Percentiles rank a stretch among this genome's conserved stretches.
phyloP scores from a whole-genome alignment of 192 early-diverging fungal genomes.

The Coemansia sp. region DNA sequence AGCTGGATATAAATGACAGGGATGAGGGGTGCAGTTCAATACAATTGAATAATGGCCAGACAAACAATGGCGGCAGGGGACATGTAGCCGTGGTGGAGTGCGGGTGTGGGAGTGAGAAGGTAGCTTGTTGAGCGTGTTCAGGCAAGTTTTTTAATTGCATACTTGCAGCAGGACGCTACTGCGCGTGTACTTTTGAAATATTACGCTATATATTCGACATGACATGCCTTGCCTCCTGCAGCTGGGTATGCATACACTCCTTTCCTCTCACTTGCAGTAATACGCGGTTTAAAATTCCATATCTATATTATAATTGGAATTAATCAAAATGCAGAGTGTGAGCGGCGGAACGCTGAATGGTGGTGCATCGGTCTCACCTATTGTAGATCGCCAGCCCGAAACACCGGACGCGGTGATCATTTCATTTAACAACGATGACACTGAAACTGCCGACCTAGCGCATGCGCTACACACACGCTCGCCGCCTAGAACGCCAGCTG shows the following conservation, averaged over 20 bases:
- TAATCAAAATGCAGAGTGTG: neutral
- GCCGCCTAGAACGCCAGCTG: neutral
- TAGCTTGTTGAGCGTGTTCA: no score
- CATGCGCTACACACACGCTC: neutral
- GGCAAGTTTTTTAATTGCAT: no score
- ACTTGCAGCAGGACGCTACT: neutral
- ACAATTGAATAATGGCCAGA: neutral
- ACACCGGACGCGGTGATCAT: neutral
- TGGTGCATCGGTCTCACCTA: neutral
- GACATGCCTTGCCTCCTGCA: neutral
- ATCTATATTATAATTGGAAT: neutral
- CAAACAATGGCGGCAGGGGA: neutral
- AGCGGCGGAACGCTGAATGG: slow-evolving; percentile 4
- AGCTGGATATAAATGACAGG: no score
- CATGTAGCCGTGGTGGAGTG: neutral
- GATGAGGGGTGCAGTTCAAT: neutral
- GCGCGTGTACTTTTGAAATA: neutral
- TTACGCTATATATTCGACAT: neutral
- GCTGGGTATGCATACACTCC: neutral
- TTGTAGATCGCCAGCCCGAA: neutral
- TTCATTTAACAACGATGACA: neutral
- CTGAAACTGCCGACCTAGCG: neutral
- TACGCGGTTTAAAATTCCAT: neutral
- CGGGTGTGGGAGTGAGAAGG: slow-evolving; percentile 2
- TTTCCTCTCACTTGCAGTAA: neutral